These are phyloP conservation scores for Ceraceosorus guamensis DNA, from an alignment of 1,284 basidiomycete genomes.

Conservation along the genomic window DNA sequence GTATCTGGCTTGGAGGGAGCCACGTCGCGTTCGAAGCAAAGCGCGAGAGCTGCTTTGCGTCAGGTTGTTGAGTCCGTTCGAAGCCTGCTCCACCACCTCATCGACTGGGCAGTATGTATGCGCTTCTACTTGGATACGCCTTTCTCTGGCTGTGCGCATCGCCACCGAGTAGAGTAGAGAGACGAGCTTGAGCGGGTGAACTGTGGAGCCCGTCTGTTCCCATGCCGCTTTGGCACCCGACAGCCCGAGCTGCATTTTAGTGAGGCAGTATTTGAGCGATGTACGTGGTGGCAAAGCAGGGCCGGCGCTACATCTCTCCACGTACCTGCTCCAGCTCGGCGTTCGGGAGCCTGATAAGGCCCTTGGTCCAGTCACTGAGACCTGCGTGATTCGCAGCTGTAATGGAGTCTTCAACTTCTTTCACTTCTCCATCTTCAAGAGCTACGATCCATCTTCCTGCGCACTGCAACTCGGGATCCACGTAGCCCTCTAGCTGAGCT, in stretches of 20 bases:
- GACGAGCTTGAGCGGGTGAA: constrained; percentile 26
- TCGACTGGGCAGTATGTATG: constrained; percentile 18
- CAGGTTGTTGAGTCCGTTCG: no score
- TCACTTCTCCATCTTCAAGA: constrained; percentile 16
- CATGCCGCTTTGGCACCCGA: constrained; percentile 11
- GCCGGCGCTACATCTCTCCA: no score
- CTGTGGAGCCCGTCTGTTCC: constrained; percentile 24
- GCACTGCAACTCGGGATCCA: no score
- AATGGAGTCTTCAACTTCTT: constrained; percentile 18
- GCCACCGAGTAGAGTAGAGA: constrained; percentile 13
- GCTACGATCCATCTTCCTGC: constrained; percentile 28
- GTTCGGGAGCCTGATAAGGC: constrained; percentile 14
- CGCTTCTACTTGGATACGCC: constrained; percentile 11
- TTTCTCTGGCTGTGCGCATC: constrained; percentile 1
- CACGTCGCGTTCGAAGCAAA: neutral
- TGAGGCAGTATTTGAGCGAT: no score
- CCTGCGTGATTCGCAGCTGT: constrained; percentile 7
- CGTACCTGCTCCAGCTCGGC: constrained; percentile 14
- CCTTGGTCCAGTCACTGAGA: constrained; percentile 10
- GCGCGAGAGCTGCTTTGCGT: neutral
- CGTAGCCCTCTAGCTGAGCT: no score
- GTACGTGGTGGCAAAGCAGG: no score
- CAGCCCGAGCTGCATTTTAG: no score
- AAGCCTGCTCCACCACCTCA: neutral
- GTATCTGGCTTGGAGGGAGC: constrained; percentile 54